Evolutionary conservation across 148 eudicot genomes (phyloP).

Genomic region (Oxyria digyna): DNA sequence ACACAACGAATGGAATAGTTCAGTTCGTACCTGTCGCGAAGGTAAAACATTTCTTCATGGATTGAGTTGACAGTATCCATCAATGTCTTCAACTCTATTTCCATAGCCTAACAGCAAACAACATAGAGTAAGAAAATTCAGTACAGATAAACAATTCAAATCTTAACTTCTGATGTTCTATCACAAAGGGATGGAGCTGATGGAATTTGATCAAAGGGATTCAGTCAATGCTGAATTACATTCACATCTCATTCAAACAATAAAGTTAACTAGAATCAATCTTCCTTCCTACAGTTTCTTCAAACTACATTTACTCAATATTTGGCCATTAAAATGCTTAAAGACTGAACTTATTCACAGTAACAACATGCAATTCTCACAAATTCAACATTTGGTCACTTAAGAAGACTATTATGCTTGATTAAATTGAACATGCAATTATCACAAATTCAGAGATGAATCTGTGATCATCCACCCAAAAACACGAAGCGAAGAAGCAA

Average conservation of each 20-base stretch:
- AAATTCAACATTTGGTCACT: no score
- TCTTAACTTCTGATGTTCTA: background rate
- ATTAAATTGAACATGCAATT: no score
- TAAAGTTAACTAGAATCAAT: background rate
- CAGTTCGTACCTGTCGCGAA: conserved; percentile 56
- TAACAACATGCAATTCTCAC: no score
- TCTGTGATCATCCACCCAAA: no score
- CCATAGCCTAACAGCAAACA: conserved; percentile 47
- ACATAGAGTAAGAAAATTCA: background rate
- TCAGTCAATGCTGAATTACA: background rate
- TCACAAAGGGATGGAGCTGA: background rate
- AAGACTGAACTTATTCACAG: background rate
- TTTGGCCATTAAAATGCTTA: background rate
- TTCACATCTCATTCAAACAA: background rate
- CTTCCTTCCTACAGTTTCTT: background rate
- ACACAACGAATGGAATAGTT: background rate
- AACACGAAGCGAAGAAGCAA: no score
- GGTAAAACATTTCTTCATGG: conserved; percentile 84
- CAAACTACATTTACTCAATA: background rate
- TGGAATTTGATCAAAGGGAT: background rate
- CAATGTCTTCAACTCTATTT: conserved; percentile 70
- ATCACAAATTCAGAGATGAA: no score
- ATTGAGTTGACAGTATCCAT: conserved; percentile 54
- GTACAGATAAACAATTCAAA: background rate
- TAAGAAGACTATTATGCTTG: no score